Evolutionary conservation across 106 monocot species (phyloP), one percentile per base, ranked within the genome.

Genomic region (Amphibolis antarctica): DNA sequence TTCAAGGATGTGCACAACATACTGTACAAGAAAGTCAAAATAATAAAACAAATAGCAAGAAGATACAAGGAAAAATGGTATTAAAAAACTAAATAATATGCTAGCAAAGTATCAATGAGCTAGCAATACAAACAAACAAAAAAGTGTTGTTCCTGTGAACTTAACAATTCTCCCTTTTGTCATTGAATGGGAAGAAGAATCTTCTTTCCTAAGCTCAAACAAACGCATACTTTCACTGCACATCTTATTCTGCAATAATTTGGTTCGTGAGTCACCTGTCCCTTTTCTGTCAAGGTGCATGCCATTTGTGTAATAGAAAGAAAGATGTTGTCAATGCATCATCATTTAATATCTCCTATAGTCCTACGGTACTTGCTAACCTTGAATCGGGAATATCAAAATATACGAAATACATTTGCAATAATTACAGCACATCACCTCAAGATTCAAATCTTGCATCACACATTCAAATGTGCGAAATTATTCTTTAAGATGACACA

Each of bases 401-500:
- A 19, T 21, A 21, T 53, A 21, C 20, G 21, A 53, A 53, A 53
- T n/a, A n/a, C 11, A 53, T 53, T 53, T 36, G 36, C 36, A 36
- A 36, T 36, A 36, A 4, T 36, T 36, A 4, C 36, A 36, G 36
- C 4, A 21, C 21, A 19, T 53, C 53, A 53, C 53, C 53, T 23
- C 10, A 19, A 53, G 10, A 18, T 53, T 85, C 23, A 90, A 25
- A 65, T 90, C 75, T 36, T 80, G 62, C 29, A 85, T 50, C 70
- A 78, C 82, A 31, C 10, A 65, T 63, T 83, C 80, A 30, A 83
- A 58, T 26, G 77, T 75, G 75, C 25, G 48, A 46, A 76, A 68
- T 4, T 56, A 77, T 29, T 60, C 52, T 50, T 70, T 62, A 7
- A 90, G 57, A 31, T 66, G 60, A 66, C 65, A 12, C 6, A 83